Conservation (phyloP, 1,284 basidiomycete species). For the Chalciporus sp. region DNA sequence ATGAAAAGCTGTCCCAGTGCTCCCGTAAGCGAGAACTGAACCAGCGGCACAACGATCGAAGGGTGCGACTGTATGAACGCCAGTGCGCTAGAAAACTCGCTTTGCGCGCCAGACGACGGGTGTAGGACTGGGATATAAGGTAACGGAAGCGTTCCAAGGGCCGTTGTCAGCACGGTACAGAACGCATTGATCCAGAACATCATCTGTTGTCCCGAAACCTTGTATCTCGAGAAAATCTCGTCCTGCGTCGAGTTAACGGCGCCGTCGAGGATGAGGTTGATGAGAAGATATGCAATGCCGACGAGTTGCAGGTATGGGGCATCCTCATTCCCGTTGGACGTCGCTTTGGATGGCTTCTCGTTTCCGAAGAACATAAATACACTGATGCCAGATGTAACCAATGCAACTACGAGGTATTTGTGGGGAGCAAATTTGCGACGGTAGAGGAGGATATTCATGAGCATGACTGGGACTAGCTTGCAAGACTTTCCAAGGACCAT, state of each 20-base stretch:
- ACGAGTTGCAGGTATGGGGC: conserved; percentile 56
- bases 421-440: conserved; percentile 88
- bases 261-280: conserved; percentile 92
- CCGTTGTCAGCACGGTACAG: conserved; percentile 69
- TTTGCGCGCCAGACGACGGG: conserved; percentile 56
- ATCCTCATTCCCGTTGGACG: conserved; percentile 37
- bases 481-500: conserved; percentile 99
- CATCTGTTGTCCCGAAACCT: conserved; percentile 95
- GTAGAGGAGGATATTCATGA: conserved; percentile 93
- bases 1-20: conserved; percentile 97
- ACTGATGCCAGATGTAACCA: conserved; percentile 93
- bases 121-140: conserved; percentile 79
- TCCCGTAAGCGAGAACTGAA: conserved; percentile 88
- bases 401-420: conserved; percentile 91
- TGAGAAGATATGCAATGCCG: conserved; percentile 73
- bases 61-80: conserved; percentile 84
- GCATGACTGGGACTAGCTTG: conserved; percentile 95
- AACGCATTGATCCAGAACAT: conserved; percentile 98
- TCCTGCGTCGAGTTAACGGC: conserved; percentile 98
- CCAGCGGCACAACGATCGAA: conserved; percentile 73
- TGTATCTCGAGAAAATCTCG: conserved; percentile 84
- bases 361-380: conserved; percentile 92
- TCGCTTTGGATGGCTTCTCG: conserved; percentile 51
- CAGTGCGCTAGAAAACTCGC: conserved; percentile 72
- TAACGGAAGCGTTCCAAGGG: conserved; percentile 69